Base-by-base conservation (phyloP, 192 early-diverging fungal genomes). In the Coemansia sp. region DNA sequence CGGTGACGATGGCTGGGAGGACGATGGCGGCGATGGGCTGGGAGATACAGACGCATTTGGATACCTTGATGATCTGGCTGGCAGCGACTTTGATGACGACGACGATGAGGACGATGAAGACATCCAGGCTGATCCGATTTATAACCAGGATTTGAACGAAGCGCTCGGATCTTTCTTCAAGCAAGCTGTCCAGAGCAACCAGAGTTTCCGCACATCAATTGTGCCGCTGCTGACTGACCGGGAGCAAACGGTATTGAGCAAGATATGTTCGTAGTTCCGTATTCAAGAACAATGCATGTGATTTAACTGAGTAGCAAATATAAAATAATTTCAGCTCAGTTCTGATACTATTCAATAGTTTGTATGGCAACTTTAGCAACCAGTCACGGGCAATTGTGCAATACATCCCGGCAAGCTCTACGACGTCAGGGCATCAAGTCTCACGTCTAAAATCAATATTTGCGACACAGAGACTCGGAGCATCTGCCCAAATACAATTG, bases 141-240 rank as follows among this genome's bases (percentile, higher is more conserved):
- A 76, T 64, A 71, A 31, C 61, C 70, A 73, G 55, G 74, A 81
- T 17, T 64, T 81, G 20, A 81, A 81, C 47, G 63, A 73, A 48
- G 46, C 58, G 12, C 66, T 81, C 6, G 64, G 74, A 3, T 12
- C 58, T 1, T 81, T 76, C 58, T 56, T 81, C 23, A 42, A 47
- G 17, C 63, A 73, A 47, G 66, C 74, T 26, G 11, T 25, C 11
- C 44, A 56, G 26, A 26, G 40, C 11, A 52, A 64, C 61, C 59
- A 58, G n/a, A 40, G 23, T 36, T 79, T 79, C 47, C 37, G 20
- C 9, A 49, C 63, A 18, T 42, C 54, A 12, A 73, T 79, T 36
- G 61, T 56, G 34, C 76, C 76, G 4, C 48, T 61, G 10, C 64
- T 79, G 42, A 73, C 71, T 5, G 24, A 15, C 15, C 63, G 60